Evolutionary conservation across 768 basidiomycete genomes (phyloP).

Genomic region (Hygrocybe punicea): DNA sequence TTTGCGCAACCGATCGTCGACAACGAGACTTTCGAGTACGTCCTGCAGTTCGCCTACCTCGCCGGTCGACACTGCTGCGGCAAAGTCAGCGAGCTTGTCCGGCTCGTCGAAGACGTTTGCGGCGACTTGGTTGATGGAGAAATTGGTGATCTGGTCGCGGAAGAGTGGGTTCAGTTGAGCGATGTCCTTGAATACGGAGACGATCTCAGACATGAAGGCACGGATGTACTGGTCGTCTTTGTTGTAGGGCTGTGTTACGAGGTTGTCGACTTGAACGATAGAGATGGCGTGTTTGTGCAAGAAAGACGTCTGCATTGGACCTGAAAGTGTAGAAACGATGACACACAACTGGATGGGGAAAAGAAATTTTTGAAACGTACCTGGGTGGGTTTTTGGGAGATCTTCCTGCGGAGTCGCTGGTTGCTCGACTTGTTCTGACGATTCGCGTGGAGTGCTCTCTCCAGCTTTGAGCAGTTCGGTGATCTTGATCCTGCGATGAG

Average conservation of each 20-base stretch:
- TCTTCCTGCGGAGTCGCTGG: constrained; percentile 43
- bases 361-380: constrained; percentile 9
- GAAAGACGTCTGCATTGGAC: constrained; percentile 79
- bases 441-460: constrained; percentile 23
- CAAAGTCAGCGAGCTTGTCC: constrained; percentile 95
- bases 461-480: constrained; percentile 79
- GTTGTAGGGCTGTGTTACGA: constrained; percentile 75
- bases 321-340: constrained; percentile 27
- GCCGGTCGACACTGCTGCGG: constrained; percentile 92
- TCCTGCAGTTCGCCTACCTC: constrained; percentile 90
- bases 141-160: constrained; percentile 97
- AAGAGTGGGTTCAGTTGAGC: constrained; percentile 95
- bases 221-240: constrained; percentile 94
- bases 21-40: constrained; percentile 80
- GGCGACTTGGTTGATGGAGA: constrained; percentile 88
- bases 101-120: constrained; percentile 96
- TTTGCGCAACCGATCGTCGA: constrained; percentile 87
- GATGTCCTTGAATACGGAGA: constrained; percentile 97
- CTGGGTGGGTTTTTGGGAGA: constrained; percentile 6
- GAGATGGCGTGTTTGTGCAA: constrained; percentile 79
- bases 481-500: constrained; percentile 85
- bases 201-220: constrained; percentile 94
- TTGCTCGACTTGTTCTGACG: constrained; percentile 37
- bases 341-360: not conserved
- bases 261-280: constrained; percentile 83